phyloP scores from a whole-genome alignment of 176 grass and related monocot genomes.

The Dactylis glomerata region DNA sequence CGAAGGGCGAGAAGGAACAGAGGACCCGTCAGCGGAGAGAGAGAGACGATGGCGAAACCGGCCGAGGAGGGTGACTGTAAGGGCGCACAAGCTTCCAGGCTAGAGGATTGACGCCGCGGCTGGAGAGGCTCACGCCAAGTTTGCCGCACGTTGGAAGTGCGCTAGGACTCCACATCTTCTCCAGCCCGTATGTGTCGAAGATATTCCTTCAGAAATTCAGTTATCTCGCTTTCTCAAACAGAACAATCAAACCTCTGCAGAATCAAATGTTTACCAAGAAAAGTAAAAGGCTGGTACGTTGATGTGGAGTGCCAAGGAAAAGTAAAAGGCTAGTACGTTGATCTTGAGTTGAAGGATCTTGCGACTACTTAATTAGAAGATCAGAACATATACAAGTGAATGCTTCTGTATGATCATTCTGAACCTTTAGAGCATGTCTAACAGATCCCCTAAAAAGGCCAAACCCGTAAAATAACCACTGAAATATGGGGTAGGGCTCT shows the following conservation, averaged over 20 bases:
- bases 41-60: background rate
- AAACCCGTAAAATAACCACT: too few species aligned
- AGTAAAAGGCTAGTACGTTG: background rate
- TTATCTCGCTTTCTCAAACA: too few species aligned
- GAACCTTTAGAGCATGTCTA: background rate
- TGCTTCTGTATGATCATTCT: background rate
- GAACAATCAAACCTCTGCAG: too few species aligned
- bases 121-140: too few species aligned
- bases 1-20: background rate
- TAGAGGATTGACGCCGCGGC: too few species aligned
- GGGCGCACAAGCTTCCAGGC: background rate
- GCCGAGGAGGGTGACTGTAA: background rate
- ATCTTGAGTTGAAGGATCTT: background rate
- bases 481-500: too few species aligned
- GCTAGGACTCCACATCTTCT: too few species aligned
- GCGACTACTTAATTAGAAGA: background rate
- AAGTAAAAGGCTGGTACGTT: background rate
- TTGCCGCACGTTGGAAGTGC: too few species aligned
- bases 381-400: background rate
- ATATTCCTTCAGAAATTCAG: too few species aligned
- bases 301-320: too few species aligned
- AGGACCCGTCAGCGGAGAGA: background rate
- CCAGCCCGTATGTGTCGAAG: too few species aligned
- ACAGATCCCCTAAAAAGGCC: too few species aligned
- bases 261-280: background rate